Evolutionary conservation across 2,329 filamentous ascomycete genomes (phyloP).

Genomic region (Colletotrichum lentis): DNA sequence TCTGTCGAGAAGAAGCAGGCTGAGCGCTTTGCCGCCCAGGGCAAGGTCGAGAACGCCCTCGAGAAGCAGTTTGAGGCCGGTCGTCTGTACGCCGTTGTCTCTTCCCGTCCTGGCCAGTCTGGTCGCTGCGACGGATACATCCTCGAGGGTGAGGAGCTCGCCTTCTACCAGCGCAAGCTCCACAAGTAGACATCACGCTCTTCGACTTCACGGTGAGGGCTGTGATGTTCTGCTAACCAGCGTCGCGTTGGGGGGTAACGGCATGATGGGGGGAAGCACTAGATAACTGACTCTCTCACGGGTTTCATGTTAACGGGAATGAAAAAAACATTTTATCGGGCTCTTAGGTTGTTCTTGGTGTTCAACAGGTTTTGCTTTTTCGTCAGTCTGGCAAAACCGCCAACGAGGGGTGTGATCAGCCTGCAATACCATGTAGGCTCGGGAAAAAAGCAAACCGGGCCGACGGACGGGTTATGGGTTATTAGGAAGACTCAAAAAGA

Average conservation of each 20-base stretch:
- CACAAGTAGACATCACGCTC: constrained; percentile 78
- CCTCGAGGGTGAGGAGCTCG: constrained; percentile 98
- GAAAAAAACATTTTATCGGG: constrained; percentile 38
- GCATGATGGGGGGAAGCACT: neutral
- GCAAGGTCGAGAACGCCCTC: constrained; percentile 91
- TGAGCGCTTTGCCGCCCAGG: constrained; percentile 78
- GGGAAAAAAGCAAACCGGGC: constrained; percentile 29
- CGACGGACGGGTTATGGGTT: constrained; percentile 36
- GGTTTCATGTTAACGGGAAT: constrained; percentile 35
- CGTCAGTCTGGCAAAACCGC: constrained; percentile 32
- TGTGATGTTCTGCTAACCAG: constrained; percentile 13
- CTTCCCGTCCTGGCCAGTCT: constrained; percentile 94
- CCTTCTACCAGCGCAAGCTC: constrained; percentile 99
- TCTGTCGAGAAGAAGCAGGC: constrained; percentile 96
- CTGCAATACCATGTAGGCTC: constrained; percentile 28
- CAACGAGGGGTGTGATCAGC: constrained; percentile 31
- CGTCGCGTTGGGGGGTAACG: constrained; percentile 9
- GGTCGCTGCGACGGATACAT: constrained; percentile 97
- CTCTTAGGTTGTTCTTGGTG: constrained; percentile 38
- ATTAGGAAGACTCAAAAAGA: constrained; percentile 39
- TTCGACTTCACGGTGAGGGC: neutral
- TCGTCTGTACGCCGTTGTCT: constrained; percentile 92
- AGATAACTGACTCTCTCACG: constrained; percentile 16
- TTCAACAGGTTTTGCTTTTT: constrained; percentile 35
- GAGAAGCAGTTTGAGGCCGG: constrained; percentile 99